Evolutionary conservation across 2,329 filamentous ascomycete genomes (phyloP), one percentile per base, ranked within the genome.

Genomic region (Chrysoporthe cubensis): DNA sequence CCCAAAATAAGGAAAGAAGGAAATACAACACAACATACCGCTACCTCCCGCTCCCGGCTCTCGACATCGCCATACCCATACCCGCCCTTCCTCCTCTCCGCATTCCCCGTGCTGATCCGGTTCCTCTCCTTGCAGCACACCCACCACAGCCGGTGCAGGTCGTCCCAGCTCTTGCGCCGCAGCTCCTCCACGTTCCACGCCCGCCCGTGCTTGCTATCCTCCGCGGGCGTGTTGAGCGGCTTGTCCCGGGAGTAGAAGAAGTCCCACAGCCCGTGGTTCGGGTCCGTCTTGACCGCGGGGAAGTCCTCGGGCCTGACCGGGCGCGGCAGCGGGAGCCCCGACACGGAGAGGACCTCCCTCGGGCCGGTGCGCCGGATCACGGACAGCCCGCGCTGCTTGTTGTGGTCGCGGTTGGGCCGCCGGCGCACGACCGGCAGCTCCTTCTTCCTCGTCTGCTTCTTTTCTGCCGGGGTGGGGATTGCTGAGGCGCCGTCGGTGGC

Each of bases 61-160:
- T 97, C 92, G 57, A 82, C 82, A 37, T 90, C 86, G 72, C 95
- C 95, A 75, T 91, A 96, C 40, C 90, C 89, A 61, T 92, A 84
- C 71, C 90, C 84, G 66, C 91, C 76, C 72, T 91, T 86, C 42
- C 82, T 76, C 74, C 92, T 85, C 82, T 97, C 93, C 67, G 84
- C 79, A 64, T 84, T 84, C 72, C 91, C 89, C 42, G 96, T 98
- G n/a, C 88, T 85, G 73, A 98, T 88, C 73, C 92, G 88, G 80
- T 99, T 99, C 74, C 92, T 85, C 82, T 99, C 96, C 81, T 92
- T 94, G 69, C 91, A 87, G 78, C 96, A 98, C 66, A 94, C 87
- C 93, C 94, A 99, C 94, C 95, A 99, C 75, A 99, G 84, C 70
- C 85, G 84, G 79, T 98, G 94, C 74, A 99, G 81, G 78, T 98